These are phyloP conservation scores for Chlorella ohadii DNA, from an alignment of 139 green algal species.

Conservation along the genomic window DNA sequence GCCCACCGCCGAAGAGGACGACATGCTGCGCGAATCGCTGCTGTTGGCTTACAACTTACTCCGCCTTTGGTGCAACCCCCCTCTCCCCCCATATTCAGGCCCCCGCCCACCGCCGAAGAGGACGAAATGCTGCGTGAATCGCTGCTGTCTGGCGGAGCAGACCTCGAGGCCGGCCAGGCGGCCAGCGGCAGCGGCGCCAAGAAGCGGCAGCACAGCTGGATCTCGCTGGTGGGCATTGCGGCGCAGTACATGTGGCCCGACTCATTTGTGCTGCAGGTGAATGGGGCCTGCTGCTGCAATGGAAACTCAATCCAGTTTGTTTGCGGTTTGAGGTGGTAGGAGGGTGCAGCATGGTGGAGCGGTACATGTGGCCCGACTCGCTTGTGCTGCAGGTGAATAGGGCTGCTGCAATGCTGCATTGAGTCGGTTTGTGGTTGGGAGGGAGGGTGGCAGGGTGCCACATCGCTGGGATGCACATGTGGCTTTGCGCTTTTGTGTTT, in stretches of 20 bases:
- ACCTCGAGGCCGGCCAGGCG: neutral
- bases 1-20: neutral
- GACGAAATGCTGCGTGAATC: neutral
- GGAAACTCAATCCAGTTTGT: too few species aligned
- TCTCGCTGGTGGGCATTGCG: constrained; percentile 21
- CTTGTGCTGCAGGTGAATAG: neutral
- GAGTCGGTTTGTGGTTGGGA: too few species aligned
- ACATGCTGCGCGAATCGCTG: constrained; percentile 12
- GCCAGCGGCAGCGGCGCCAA: neutral
- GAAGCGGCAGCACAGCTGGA: constrained; percentile 11
- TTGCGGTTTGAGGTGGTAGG: too few species aligned
- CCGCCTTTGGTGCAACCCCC: too few species aligned
- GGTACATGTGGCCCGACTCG: neutral
- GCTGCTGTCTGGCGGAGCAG: neutral
- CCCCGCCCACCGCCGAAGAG: neutral
- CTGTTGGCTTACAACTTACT: too few species aligned
- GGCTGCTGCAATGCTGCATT: too few species aligned
- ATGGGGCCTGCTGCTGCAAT: too few species aligned
- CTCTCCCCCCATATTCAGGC: too few species aligned
- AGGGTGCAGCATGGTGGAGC: neutral
- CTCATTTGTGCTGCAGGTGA: neutral
- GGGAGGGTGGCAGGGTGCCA: too few species aligned
- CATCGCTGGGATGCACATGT: too few species aligned
- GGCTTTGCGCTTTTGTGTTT: too few species aligned
- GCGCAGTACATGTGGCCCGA: constrained; percentile 33